Conservation (phyloP, 1,284 basidiomycete species). For the Ustilago sp. region DNA sequence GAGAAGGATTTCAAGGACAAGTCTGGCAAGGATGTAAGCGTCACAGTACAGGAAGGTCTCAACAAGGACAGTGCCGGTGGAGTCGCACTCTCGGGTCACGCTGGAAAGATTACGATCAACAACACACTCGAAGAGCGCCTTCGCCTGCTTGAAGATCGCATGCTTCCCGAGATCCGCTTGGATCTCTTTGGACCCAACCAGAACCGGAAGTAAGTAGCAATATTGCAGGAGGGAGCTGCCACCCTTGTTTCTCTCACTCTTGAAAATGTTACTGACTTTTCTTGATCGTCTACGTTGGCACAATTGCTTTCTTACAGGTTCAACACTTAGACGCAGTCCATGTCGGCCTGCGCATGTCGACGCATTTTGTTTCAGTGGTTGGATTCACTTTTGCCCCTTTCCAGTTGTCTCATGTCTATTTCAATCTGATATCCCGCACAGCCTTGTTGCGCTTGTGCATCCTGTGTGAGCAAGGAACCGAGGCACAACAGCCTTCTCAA, state of each 20-base stretch:
- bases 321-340: constrained; percentile 30
- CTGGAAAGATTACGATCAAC: constrained; percentile 66
- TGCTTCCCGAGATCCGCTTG: constrained; percentile 68
- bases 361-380: neutral
- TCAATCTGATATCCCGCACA: constrained; percentile 31
- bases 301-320: constrained; percentile 22
- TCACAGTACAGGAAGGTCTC: constrained; percentile 78
- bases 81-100: constrained; percentile 56
- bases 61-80: constrained; percentile 74
- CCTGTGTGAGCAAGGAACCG: neutral
- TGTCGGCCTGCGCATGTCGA: neutral
- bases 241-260: neutral
- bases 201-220: constrained; percentile 63
- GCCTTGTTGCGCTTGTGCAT: neutral
- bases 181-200: constrained; percentile 67
- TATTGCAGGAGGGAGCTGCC: neutral
- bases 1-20: constrained; percentile 78
- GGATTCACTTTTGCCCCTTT: neutral
- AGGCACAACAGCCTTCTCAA: too few relatives aligned
- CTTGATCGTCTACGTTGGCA: neutral
- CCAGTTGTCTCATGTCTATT: neutral
- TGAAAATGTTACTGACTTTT: constrained; percentile 2
- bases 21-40: constrained; percentile 78
- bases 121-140: constrained; percentile 69
- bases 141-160: constrained; percentile 63